Evolutionary conservation across 352 stramenopile species (phyloP).

Genomic region (Pythium scleroteichum): DNA sequence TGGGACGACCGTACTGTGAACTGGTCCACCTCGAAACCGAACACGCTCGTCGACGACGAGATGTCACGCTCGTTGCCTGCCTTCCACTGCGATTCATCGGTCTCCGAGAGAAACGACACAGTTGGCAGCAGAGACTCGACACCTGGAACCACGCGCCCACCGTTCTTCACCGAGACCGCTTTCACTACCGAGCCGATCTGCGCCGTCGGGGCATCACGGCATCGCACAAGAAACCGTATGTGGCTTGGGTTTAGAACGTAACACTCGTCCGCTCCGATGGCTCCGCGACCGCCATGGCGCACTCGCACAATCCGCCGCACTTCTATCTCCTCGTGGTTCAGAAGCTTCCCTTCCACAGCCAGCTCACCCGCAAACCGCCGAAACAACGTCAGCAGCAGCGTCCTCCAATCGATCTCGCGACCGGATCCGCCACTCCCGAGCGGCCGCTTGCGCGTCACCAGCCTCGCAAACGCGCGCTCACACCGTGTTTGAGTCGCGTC

Average conservation of each 20-base stretch:
- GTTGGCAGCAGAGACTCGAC: not conserved
- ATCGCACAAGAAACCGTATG: conserved; percentile 16
- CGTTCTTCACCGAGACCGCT: not conserved
- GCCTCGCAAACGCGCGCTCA: conserved; percentile 2
- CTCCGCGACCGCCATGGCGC: not conserved
- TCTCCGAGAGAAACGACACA: not conserved
- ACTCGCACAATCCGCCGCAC: conserved; percentile 28
- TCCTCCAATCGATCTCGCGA: conserved; percentile 12
- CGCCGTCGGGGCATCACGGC: conserved; percentile 13
- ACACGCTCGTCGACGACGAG: conserved; percentile 10
- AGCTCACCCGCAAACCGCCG: conserved; percentile 33
- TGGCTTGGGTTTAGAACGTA: not conserved
- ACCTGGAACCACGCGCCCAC: not conserved
- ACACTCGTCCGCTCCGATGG: no score
- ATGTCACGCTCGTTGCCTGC: conserved; percentile 1
- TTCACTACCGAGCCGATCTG: conserved; percentile 10
- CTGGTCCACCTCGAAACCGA: conserved; percentile 26
- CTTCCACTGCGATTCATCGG: not conserved
- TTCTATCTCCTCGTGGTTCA: conserved; percentile 48
- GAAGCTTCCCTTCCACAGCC: conserved; percentile 38
- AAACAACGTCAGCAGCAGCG: conserved; percentile 27
- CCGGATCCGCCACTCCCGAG: not conserved
- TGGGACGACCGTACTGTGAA: not conserved
- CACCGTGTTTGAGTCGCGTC: not conserved
- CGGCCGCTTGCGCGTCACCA: conserved; percentile 5